phyloP scores from a whole-genome alignment of 257 asterid species.

The Nicotiana obtusifolia region DNA sequence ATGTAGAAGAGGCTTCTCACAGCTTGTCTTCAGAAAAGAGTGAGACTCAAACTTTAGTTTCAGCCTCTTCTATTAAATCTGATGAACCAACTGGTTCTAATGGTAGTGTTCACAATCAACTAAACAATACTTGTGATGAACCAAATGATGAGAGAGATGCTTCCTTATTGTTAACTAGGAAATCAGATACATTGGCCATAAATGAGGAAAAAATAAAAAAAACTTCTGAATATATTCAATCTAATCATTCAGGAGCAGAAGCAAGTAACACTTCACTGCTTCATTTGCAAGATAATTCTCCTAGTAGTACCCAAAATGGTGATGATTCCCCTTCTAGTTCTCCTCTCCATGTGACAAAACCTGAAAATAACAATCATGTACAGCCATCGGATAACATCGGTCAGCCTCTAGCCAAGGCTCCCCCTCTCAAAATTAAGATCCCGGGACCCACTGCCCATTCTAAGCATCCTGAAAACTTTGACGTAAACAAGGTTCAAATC shows the following conservation, averaged over 20 bases:
- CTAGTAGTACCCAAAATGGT: background rate
- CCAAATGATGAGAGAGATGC: background rate
- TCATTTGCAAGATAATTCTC: background rate
- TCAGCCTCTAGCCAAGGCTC: constrained; percentile 21
- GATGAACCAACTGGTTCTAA: background rate
- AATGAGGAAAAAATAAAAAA: constrained; percentile 11
- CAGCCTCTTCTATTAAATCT: background rate
- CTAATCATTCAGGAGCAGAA: constrained; percentile 24
- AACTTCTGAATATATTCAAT: constrained; percentile 12
- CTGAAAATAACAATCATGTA: background rate
- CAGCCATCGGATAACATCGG: background rate
- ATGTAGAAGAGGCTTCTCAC: constrained; percentile 4
- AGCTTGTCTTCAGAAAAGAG: background rate
- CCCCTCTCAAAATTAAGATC: constrained; percentile 12
- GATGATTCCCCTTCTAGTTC: constrained; percentile 25
- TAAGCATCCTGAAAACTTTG: constrained; percentile 21
- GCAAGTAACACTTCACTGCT: background rate
- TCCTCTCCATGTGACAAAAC: constrained; percentile 28
- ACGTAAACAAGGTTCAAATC: constrained; percentile 35
- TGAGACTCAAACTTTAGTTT: background rate
- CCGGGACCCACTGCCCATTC: constrained; percentile 20
- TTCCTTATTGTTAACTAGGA: background rate
- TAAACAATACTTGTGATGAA: background rate
- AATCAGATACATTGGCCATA: constrained; percentile 5
- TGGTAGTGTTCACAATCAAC: background rate